Evolutionary conservation across 169 alveolate genomes (phyloP), one percentile per base, ranked within the genome.

Genomic region (Fabrea salina): DNA sequence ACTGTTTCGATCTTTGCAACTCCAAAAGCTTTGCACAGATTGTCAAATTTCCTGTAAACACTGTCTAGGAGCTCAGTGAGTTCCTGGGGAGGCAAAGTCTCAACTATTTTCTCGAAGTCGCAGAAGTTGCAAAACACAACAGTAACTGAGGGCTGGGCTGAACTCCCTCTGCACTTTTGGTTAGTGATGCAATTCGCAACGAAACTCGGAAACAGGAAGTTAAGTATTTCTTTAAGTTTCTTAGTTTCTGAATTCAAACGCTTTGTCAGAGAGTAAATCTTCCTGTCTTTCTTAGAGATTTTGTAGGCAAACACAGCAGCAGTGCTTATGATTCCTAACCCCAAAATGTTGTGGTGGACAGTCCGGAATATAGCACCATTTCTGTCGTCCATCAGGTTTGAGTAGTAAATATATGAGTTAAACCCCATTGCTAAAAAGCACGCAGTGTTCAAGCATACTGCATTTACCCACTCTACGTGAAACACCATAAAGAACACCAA

Each of bases 141-240:
- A 54, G 37, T 54, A 11, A 54, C 67, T 43, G 91, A 92, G 41
- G 94, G 98, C 64, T 96, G 92, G 67, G 96, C 95, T 59, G 87
- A 90, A 37, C 88, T 85, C 43, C 90, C 89, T 2, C 85, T 85
- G 49, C 86, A 77, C 37, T 86, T 82, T 6, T 96, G 94, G 53
- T 86, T 74, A 25, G 82, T 66, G 33, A 91, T 75, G 53, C 85
- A 83, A 44, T 86, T 89, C 77, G 91, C 78, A 0, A 93, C 96
- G 61, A 93, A 89, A 22, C 88, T 87, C 19, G 97, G 97, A 27
- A 93, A 77, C 49, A 93, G 83, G 53, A 11, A 44, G 16, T 44
- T 44, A 44, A 44, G 53, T 11, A 44, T 16, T 44, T 44, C 53
- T 11, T 44, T 44, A 11, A 16, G 16, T 44, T 44, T 44, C 16